Base-by-base conservation (phyloP, 805 yeast species). In the Pichia californica region DNA sequence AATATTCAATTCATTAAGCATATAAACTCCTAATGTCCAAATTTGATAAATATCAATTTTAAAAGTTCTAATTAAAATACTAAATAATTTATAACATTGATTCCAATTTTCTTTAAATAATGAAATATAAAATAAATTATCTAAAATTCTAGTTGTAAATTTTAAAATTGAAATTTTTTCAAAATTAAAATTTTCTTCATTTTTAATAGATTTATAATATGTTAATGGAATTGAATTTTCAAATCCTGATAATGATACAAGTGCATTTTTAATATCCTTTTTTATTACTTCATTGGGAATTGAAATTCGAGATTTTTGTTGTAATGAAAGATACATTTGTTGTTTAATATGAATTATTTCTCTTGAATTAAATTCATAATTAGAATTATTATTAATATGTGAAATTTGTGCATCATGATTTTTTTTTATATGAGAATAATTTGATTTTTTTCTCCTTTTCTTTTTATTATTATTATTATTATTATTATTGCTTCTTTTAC, bases 11-110 rank as follows among this genome's bases (percentile, higher is more conserved):
- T 55, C 43, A 27, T 55, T 53, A 19, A 82, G 54, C 5, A 82
- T 75, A 46, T 77, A 81, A 5, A 77, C 58, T 0, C 84, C 88
- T 1, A 81, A 30, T 0, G 83, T 74, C 89, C 89, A 83, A 10
- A 81, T 54, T 3, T 72, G 61, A 42, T 78, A 63, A 6, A 81
- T 56, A 54, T 83, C 86, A 10, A 76, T 67, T 1, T 58, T 57
- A 1, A 73, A 73, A 1, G 74, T 51, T 40, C 82, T 57, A 3
- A 79, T 55, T 19, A 83, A 55, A 2, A 76, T 41, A 9, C 76
- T 57, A 50, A 78, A 77, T 7, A 77, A 61, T 42, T 68, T 68
- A 52, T 76, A 78, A 0, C 85, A 83, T 14, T 66, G 36, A 6
- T 56, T 52, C 88, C 88, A 83, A 8, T 78, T 69, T 26, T 64